These are phyloP conservation scores for Mayamaea pseudoterrestris DNA, from an alignment of 108 stramenopile genomes.

Conservation along the genomic window DNA sequence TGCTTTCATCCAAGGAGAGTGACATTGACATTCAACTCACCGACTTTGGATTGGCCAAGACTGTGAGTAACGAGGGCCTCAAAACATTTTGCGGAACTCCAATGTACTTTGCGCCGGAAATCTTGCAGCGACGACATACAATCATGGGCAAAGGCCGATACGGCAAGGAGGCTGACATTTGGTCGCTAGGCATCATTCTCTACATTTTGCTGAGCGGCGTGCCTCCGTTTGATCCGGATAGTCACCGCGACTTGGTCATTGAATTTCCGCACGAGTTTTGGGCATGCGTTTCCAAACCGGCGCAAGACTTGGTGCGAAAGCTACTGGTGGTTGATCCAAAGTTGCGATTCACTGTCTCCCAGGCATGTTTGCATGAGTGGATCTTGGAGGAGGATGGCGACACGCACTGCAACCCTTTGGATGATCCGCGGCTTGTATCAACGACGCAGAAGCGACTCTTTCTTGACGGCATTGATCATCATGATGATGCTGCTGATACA, in stretches of 20 bases:
- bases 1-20: constrained; percentile 27
- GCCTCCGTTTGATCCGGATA: constrained; percentile 53
- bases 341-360: constrained; percentile 42
- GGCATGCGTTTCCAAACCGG: constrained; percentile 33
- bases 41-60: constrained; percentile 90
- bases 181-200: constrained; percentile 79
- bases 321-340: constrained; percentile 52
- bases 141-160: constrained; percentile 70
- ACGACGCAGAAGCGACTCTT: too few relatives aligned
- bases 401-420: constrained; percentile 70
- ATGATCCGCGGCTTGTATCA: constrained; percentile 43
- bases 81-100: constrained; percentile 91
- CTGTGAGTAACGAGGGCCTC: constrained; percentile 51
- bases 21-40: constrained; percentile 62
- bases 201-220: constrained; percentile 70
- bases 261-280: constrained; percentile 44
- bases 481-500: too few relatives aligned
- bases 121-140: constrained; percentile 55
- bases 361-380: constrained; percentile 75
- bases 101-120: constrained; percentile 89
- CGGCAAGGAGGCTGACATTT: constrained; percentile 75
- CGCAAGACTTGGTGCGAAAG: constrained; percentile 51
- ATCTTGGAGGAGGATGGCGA: constrained; percentile 75
- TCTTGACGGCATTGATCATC: too few relatives aligned
- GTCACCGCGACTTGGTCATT: constrained; percentile 7